Conservation (phyloP, 805 yeast species). For the Candida stauntonica region DNA sequence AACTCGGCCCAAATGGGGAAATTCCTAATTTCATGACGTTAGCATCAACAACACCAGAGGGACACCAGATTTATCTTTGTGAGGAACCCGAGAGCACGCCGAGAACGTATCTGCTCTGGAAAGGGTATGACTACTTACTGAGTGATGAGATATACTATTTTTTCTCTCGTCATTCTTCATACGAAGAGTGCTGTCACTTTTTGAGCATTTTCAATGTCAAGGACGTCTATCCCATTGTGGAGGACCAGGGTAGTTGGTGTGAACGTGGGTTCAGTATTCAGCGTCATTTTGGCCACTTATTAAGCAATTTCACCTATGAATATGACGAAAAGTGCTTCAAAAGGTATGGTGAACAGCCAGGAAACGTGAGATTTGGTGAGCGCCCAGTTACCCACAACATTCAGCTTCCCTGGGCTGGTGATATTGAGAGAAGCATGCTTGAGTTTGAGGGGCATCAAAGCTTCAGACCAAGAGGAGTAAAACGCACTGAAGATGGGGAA, state of each 20-base stretch:
- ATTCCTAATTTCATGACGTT: no score
- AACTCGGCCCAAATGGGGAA: no score
- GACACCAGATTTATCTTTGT: conserved; percentile 10
- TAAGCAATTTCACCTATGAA: conserved; percentile 22
- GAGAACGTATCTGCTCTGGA: conserved; percentile 29
- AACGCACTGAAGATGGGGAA: no score
- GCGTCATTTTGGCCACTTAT: conserved; percentile 37
- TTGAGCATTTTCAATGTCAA: conserved; percentile 33
- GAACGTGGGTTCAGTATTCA: conserved; percentile 35
- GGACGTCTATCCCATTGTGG: conserved; percentile 43
- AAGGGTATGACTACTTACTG: conserved; percentile 28
- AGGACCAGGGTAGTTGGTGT: conserved; percentile 31
- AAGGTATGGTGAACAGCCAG: conserved; percentile 3
- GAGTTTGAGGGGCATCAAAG: no score
- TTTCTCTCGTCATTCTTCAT: conserved; percentile 47
- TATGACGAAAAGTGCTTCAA: conserved; percentile 12
- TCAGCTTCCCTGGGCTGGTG: neutral
- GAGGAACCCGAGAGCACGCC: neutral
- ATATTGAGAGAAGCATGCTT: neutral
- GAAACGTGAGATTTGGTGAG: neutral
- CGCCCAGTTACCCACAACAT: neutral
- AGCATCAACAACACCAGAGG: no score
- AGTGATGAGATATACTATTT: conserved; percentile 35
- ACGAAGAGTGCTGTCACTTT: conserved; percentile 34
- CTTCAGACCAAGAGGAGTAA: no score